Evolutionary conservation across 208 protist genomes (phyloP).

Genomic region (Crithidia mellificae): DNA sequence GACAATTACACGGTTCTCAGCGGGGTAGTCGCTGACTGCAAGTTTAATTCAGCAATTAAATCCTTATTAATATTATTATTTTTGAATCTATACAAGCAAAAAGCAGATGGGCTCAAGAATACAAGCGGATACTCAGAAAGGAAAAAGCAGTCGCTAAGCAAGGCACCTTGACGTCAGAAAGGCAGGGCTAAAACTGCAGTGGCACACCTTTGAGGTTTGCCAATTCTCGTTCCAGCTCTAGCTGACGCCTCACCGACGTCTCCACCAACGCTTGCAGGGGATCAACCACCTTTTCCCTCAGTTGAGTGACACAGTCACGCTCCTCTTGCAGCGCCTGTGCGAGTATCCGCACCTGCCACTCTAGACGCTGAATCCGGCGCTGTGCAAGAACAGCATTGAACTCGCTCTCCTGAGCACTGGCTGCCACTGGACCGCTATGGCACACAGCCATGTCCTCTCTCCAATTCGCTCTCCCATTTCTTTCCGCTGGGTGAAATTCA

Average conservation of each 20-base stretch:
- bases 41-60: too few species aligned
- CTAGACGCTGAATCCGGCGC: slow-evolving; percentile 16
- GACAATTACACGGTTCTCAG: too few species aligned
- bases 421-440: too few species aligned
- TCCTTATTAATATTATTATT: too few species aligned
- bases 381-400: not conserved
- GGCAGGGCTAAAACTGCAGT: not conserved
- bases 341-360: slow-evolving; percentile 31
- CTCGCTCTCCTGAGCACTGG: not conserved
- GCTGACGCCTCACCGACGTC: slow-evolving; percentile 10
- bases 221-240: slow-evolving; percentile 22
- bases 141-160: too few species aligned
- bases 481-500: not conserved
- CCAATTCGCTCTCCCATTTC: not conserved
- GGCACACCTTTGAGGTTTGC: not conserved
- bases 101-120: too few species aligned
- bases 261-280: slow-evolving; percentile 24
- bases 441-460: too few species aligned
- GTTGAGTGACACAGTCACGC: slow-evolving; percentile 3
- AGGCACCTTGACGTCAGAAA: not conserved
- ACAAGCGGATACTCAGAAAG: too few species aligned
- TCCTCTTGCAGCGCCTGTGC: slow-evolving; percentile 17
- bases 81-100: too few species aligned
- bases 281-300: slow-evolving; percentile 19
- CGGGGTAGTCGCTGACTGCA: too few species aligned